Evolutionary conservation across 306 rosid species (phyloP).

Genomic region (Albizia julibrissin): DNA sequence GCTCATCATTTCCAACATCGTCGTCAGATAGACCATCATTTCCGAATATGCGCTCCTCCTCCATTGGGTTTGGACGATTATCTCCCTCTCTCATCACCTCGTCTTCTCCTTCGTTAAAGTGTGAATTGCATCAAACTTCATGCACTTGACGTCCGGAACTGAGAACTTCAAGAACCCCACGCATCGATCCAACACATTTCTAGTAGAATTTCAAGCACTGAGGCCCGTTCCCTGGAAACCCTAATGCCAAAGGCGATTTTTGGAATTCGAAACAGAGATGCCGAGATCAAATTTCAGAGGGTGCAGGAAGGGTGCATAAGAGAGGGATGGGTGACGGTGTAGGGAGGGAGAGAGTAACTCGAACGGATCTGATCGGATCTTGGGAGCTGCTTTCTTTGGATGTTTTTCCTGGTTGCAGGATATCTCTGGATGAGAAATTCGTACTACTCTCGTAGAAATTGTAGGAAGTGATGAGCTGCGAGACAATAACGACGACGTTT

Average conservation of each 20-base stretch:
- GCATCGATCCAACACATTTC: slow-evolving; percentile 67
- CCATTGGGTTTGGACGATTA: slow-evolving; percentile 33
- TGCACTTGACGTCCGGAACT: slow-evolving; percentile 48
- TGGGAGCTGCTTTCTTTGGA: slow-evolving; percentile 46
- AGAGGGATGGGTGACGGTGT: background rate
- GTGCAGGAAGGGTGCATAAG: background rate
- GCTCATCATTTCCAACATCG: slow-evolving; percentile 38
- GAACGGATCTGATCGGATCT: slow-evolving; percentile 86
- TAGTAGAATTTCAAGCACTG: slow-evolving; percentile 1
- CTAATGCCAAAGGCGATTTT: slow-evolving; percentile 39
- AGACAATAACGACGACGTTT: slow-evolving; percentile 33
- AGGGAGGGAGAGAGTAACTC: background rate
- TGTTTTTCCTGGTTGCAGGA: slow-evolving; percentile 34
- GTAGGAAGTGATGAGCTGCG: slow-evolving; percentile 1
- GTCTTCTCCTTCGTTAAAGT: slow-evolving; percentile 63
- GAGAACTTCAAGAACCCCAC: slow-evolving; percentile 40
- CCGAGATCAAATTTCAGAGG: slow-evolving; percentile 2
- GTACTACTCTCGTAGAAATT: background rate
- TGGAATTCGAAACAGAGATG: background rate
- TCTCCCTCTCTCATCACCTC: slow-evolving; percentile 35
- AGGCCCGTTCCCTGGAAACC: slow-evolving; percentile 46
- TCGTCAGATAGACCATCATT: slow-evolving; percentile 37
- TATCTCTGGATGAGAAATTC: slow-evolving; percentile 17
- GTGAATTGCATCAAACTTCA: slow-evolving; percentile 83
- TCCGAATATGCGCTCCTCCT: slow-evolving; percentile 43